Percentiles rank a stretch among this genome's conserved stretches.
Evolutionary conservation across 2,329 filamentous ascomycete genomes (phyloP).

Genomic region (Amylocarpus encephaloides): DNA sequence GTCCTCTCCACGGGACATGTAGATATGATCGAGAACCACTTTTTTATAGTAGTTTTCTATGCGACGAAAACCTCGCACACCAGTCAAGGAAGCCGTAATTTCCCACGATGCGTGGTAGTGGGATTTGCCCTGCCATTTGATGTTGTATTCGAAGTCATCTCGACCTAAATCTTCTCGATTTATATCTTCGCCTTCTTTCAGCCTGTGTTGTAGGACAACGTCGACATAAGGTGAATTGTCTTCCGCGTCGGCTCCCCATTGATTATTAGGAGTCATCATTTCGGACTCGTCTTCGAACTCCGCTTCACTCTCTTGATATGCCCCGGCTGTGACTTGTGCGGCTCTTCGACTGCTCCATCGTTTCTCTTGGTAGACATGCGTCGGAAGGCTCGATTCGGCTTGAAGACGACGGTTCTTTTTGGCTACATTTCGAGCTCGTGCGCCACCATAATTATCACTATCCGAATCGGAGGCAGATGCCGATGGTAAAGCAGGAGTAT

Average conservation of each 20-base stretch:
- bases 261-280: slow-evolving; percentile 56
- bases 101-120: slow-evolving; percentile 97
- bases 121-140: slow-evolving; percentile 96
- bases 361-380: slow-evolving; percentile 68
- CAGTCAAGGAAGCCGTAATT: slow-evolving; percentile 63
- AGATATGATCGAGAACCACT: slow-evolving; percentile 71
- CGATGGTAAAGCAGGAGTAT: slow-evolving; percentile 48
- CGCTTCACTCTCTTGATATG: slow-evolving; percentile 61
- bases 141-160: slow-evolving; percentile 82
- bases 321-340: slow-evolving; percentile 59
- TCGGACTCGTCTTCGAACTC: slow-evolving; percentile 61
- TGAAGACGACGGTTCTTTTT: slow-evolving; percentile 77
- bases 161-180: slow-evolving; percentile 48
- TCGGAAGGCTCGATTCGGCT: slow-evolving; percentile 58
- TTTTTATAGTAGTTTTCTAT: slow-evolving; percentile 94
- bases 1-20: slow-evolving; percentile 66
- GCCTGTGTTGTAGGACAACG: slow-evolving; percentile 78
- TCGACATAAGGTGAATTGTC: slow-evolving; percentile 84
- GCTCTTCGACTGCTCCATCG: slow-evolving; percentile 87
- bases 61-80: slow-evolving; percentile 78
- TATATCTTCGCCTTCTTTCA: slow-evolving; percentile 61
- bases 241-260: slow-evolving; percentile 64
- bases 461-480: slow-evolving; percentile 64
- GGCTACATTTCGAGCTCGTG: slow-evolving; percentile 59
- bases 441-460: slow-evolving; percentile 69